phyloP scores from a whole-genome alignment of 805 yeast species.

The Saccharomycopsis lassenensis region DNA sequence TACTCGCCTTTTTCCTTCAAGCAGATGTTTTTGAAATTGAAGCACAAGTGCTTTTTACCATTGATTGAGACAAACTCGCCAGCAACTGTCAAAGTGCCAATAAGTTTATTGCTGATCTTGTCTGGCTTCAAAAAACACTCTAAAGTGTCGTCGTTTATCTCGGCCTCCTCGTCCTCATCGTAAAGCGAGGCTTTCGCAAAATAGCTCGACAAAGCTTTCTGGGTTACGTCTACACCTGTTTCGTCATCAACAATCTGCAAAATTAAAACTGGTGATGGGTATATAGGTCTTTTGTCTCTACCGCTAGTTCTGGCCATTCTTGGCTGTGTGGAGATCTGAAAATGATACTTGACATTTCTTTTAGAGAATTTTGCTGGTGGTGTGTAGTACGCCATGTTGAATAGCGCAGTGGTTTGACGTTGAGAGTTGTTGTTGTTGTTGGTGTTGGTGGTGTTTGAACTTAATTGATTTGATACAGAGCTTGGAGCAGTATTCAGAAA shows the following conservation, averaged over 20 bases:
- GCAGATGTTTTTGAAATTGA: constrained; percentile 13
- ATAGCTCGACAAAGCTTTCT: constrained; percentile 2
- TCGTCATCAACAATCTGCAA: constrained; percentile 7
- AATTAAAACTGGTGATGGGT: constrained; percentile 14
- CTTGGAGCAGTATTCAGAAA: no score
- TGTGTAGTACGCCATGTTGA: no score
- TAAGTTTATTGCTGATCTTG: background rate
- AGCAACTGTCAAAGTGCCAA: constrained; percentile 11
- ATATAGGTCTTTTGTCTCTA: constrained; percentile 11
- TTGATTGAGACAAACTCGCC: constrained; percentile 9
- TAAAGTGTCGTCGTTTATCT: background rate
- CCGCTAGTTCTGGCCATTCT: constrained; percentile 9
- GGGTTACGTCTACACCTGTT: constrained; percentile 7
- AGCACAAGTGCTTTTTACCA: constrained; percentile 5
- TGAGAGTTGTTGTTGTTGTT: no score
- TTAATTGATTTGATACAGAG: no score
- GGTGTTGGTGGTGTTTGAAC: no score
- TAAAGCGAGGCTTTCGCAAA: constrained; percentile 8
- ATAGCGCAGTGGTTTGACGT: no score
- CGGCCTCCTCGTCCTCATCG: background rate
- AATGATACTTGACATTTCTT: constrained; percentile 6
- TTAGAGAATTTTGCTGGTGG: no score
- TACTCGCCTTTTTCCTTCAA: constrained; percentile 10
- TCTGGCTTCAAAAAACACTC: background rate
- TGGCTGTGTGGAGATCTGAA: constrained; percentile 10